Evolutionary conservation across 129 eudicot species (phyloP).

Genomic region (Dittrichia graveolens): DNA sequence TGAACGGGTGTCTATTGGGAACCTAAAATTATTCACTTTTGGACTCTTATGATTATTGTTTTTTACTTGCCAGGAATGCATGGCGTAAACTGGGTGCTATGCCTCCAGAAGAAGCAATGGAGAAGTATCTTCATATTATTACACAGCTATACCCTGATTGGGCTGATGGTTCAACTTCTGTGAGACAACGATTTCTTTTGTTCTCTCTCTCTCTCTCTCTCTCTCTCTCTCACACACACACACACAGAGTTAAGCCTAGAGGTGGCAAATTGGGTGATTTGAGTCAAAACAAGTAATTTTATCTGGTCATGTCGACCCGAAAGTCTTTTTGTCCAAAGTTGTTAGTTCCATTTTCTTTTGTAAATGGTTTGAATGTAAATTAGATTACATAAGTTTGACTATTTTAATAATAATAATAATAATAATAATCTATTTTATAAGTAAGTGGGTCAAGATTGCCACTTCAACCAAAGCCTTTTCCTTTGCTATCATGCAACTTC

Average conservation of each 20-base stretch:
- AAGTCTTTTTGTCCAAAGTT: background rate
- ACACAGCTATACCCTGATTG: constrained; percentile 73
- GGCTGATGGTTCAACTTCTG: constrained; percentile 59
- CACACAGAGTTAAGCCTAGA: background rate
- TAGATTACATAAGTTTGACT: background rate
- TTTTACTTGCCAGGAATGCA: constrained; percentile 63
- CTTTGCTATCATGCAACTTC: constrained; percentile 2
- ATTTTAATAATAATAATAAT: background rate
- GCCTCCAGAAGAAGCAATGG: constrained; percentile 97
- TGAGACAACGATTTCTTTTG: constrained; percentile 37
- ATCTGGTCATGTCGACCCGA: background rate
- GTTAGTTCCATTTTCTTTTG: background rate
- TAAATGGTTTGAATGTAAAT: background rate
- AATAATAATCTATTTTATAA: background rate
- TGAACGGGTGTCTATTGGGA: constrained; percentile 18
- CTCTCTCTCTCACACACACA: constrained; percentile 9
- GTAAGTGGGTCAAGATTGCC: background rate
- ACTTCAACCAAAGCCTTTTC: background rate
- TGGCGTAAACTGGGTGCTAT: constrained; percentile 89
- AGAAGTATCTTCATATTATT: constrained; percentile 74
- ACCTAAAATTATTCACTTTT: background rate
- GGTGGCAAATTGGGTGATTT: constrained; percentile 5
- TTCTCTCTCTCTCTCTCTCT: constrained; percentile 9
- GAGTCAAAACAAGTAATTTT: background rate
- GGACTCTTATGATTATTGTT: background rate